phyloP scores from a whole-genome alignment of 2,329 filamentous ascomycete genomes.

The Endocalyx cinctus region DNA sequence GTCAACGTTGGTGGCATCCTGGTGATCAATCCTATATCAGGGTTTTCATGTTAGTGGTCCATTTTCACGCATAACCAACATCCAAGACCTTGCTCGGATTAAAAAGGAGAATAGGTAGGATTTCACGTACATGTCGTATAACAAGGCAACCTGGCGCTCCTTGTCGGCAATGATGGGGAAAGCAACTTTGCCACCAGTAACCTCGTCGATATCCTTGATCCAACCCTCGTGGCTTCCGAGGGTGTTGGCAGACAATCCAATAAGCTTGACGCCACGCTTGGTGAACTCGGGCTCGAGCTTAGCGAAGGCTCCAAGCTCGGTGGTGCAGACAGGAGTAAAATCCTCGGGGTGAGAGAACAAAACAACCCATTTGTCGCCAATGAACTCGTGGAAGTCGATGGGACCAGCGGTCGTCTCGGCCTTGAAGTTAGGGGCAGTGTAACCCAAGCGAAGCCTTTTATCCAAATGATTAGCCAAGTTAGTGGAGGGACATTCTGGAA shows the following conservation, averaged over 20 bases:
- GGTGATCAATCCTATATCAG: constrained; percentile 61
- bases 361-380: constrained; percentile 74
- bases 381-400: constrained; percentile 79
- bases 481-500: too few relatives aligned
- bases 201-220: constrained; percentile 85
- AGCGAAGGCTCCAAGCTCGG: constrained; percentile 88
- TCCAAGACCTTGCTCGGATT: too few relatives aligned
- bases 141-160: constrained; percentile 67
- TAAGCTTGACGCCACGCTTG: constrained; percentile 84
- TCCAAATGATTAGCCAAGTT: too few relatives aligned
- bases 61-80: too few relatives aligned
- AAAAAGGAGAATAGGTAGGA: neutral
- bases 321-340: constrained; percentile 94
- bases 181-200: constrained; percentile 62
- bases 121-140: constrained; percentile 68
- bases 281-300: constrained; percentile 85
- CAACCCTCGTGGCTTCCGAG: constrained; percentile 78
- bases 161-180: constrained; percentile 84
- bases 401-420: constrained; percentile 74
- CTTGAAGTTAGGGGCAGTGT: constrained; percentile 73
- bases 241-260: constrained; percentile 84
- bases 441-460: constrained; percentile 58
- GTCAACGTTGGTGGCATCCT: constrained; percentile 77
- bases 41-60: too few relatives aligned
- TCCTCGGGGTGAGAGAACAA: constrained; percentile 85